A percentile compares a stretch with the other conserved stretches of the same genome.
These are phyloP conservation scores for Hanseniaspora lindneri DNA, from an alignment of 805 yeast species.

Conservation along the genomic window DNA sequence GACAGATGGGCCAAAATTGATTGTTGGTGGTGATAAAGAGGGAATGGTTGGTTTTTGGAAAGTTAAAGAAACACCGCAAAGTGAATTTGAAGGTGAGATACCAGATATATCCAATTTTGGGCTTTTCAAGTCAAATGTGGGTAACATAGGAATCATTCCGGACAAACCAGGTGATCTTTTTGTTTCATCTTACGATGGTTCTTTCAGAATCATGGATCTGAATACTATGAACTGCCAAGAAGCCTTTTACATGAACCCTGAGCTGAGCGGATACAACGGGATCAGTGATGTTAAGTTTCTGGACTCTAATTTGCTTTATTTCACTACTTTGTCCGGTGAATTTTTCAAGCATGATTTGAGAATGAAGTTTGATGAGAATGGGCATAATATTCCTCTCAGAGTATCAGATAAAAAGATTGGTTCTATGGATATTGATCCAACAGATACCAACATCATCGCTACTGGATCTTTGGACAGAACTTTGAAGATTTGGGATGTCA, in stretches of 20 bases:
- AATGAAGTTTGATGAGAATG: constrained; percentile 27
- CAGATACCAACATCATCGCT: constrained; percentile 48
- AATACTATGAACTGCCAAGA: constrained; percentile 48
- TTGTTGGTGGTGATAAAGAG: constrained; percentile 79
- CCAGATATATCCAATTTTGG: constrained; percentile 52
- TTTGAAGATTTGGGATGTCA: constrained; percentile 74
- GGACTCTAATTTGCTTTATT: constrained; percentile 47
- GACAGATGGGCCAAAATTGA: constrained; percentile 39
- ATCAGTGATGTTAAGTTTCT: constrained; percentile 61
- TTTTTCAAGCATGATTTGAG: constrained; percentile 67
- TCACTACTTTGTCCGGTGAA: constrained; percentile 71
- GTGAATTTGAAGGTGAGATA: constrained; percentile 28
- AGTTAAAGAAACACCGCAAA: constrained; percentile 27
- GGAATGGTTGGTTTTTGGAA: constrained; percentile 89
- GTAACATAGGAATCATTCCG: constrained; percentile 47
- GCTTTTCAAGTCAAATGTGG: constrained; percentile 64
- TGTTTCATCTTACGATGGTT: constrained; percentile 79
- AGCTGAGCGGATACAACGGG: constrained; percentile 48
- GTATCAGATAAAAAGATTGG: constrained; percentile 88
- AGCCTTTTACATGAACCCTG: constrained; percentile 43
- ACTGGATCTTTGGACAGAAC: constrained; percentile 85
- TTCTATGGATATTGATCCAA: constrained; percentile 71
- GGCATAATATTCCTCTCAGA: constrained; percentile 35
- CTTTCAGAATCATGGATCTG: constrained; percentile 62
- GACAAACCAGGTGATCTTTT: constrained; percentile 43